Percentiles rank a stretch among this genome's conserved stretches.
These are phyloP conservation scores for Eimeria acervulina DNA, from an alignment of 169 alveolate species.

Conservation along the genomic window DNA sequence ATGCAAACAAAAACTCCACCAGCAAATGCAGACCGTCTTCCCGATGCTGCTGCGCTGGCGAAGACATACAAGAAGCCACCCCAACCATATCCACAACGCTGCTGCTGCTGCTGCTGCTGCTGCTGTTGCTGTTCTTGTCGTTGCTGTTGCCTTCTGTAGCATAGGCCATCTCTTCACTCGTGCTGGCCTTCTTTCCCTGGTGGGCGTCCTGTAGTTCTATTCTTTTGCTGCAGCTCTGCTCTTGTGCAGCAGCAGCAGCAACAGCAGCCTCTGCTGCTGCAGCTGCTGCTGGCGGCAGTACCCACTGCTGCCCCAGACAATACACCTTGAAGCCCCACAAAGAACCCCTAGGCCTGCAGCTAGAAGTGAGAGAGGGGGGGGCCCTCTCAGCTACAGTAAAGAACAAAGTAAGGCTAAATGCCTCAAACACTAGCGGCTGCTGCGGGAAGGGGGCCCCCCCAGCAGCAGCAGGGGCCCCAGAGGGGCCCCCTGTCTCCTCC, in stretches of 20 bases:
- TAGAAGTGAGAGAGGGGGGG: neutral
- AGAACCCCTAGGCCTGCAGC: constrained; percentile 29
- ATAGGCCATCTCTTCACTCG: too few species aligned
- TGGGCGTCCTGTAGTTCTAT: neutral
- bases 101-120: constrained; percentile 21
- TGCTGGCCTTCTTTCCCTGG: neutral
- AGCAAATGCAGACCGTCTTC: constrained; percentile 9
- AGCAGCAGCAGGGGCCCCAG: neutral
- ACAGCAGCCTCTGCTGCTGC: constrained; percentile 68
- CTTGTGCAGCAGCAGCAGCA: constrained; percentile 33
- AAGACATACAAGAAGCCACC: neutral
- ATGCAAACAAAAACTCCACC: constrained; percentile 28
- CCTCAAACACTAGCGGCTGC: constrained; percentile 42
- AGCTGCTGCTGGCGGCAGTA: constrained; percentile 52
- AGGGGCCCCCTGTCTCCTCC: constrained; percentile 45
- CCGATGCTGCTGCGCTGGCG: neutral
- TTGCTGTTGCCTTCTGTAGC: neutral
- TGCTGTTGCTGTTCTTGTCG: neutral
- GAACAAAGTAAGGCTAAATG: neutral
- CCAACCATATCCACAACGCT: neutral
- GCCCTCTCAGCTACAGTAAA: constrained; percentile 17
- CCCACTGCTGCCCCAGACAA: constrained; percentile 73
- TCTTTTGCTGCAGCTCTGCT: neutral
- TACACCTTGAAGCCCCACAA: constrained; percentile 60
- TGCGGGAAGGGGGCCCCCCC: constrained; percentile 34